Evolutionary conservation across 2,329 filamentous ascomycete genomes (phyloP).

Genomic region (Cordyceps militaris): DNA sequence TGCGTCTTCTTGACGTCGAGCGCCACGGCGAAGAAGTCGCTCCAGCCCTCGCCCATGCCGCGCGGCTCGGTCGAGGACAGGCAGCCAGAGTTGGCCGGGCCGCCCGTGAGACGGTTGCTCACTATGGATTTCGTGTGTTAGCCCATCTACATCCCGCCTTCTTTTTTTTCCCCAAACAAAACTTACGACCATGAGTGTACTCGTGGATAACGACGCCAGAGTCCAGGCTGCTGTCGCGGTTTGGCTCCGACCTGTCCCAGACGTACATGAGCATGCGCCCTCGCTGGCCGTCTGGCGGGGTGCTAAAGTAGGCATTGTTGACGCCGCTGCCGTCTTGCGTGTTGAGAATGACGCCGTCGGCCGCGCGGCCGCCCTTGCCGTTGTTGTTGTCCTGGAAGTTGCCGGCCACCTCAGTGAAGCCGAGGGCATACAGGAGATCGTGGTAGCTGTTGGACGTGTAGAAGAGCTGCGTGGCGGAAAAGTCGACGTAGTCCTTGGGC

Average conservation of each 20-base stretch:
- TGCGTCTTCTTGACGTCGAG: conserved; percentile 39
- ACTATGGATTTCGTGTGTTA: too few species aligned
- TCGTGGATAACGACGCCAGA: conserved; percentile 55
- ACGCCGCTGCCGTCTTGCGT: conserved; percentile 47
- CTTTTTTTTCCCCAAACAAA: conserved; percentile 6
- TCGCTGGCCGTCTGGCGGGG: conserved; percentile 42
- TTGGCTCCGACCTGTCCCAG: conserved; percentile 34
- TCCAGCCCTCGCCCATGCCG: conserved; percentile 54
- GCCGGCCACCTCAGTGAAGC: conserved; percentile 50
- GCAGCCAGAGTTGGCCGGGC: conserved; percentile 45
- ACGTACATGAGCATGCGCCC: conserved; percentile 54
- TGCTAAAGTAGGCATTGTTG: conserved; percentile 54
- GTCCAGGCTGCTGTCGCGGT: conserved; percentile 51
- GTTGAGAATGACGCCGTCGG: conserved; percentile 50
- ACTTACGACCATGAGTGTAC: conserved; percentile 44
- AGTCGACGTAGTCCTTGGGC: not conserved
- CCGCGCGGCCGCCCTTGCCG: conserved; percentile 42
- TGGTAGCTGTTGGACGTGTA: conserved; percentile 55
- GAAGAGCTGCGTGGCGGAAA: conserved; percentile 51
- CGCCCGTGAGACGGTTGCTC: conserved; percentile 54
- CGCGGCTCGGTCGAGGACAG: conserved; percentile 40
- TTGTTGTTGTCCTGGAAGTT: conserved; percentile 56
- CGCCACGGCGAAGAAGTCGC: conserved; percentile 48
- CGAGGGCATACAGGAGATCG: conserved; percentile 49
- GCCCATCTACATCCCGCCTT: conserved; percentile 41